Base-by-base conservation (phyloP, 2,329 filamentous ascomycete species). In the Tolypocladium album region DNA sequence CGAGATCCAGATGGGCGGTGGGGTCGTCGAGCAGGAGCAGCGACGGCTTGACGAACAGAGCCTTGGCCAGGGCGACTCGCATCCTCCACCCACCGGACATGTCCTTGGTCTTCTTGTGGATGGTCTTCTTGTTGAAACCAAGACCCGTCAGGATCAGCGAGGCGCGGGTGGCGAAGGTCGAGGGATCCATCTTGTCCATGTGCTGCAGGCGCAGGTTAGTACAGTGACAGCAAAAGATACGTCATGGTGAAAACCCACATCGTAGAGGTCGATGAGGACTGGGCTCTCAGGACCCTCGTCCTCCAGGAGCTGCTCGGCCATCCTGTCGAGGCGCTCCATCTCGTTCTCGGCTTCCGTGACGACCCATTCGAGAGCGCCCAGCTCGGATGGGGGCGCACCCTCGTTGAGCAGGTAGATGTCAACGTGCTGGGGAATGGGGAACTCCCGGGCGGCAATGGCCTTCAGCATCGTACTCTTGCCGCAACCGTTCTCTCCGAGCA, bases 11-110 rank as follows among this genome's bases (percentile, higher is more conserved):
- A 86, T 99, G 94, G 72, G 94, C 94, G 66, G 94, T 99, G 52
- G 94, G 94, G 81, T 99, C 94, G 74, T 99, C 94, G 70, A 99
- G 92, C 66, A 99, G 84, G 57, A 99, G 86, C 61, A 99, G 83
- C 22, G 92, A 94, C 42, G 95, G 94, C 84, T 95, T 96, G 79
- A 99, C 93, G 81, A 99, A 99, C 58, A 99, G 88, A 61, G 94
- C 94, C 83, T 97, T 97, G 74, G 84, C 94, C 63, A 99, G 87
- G 61, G 94, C 94, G 61, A 99, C 94, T 84, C 95, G 91, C 94
- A 99, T 99, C 82, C 93, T 88, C 94, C 94, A 99, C 69, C 94
- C 94, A 90, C 94, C 94, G 66, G 94, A 99, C 95, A 99, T 99
- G 76, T 99, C 95, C 85, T 97, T 99, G 70, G 95, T 99, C 87